Conservation (phyloP, 345 rosid species). For the Sisymbrium irio region DNA sequence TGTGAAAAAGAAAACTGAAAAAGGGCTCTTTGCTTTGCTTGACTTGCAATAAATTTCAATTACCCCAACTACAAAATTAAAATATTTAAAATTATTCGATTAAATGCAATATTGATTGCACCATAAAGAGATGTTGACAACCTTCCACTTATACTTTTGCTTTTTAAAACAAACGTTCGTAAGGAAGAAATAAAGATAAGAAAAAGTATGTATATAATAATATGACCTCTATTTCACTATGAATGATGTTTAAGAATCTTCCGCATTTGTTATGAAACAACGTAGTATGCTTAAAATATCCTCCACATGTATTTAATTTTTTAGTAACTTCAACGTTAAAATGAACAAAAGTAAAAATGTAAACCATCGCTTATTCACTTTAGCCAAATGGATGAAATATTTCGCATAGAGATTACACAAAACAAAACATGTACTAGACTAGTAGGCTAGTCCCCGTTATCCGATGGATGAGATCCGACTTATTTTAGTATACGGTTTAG, state of each 20-base stretch:
- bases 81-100: not conserved
- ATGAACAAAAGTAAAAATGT: not conserved
- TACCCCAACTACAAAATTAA: constrained; percentile 22
- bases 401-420: not conserved
- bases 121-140: constrained; percentile 37
- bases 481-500: not conserved
- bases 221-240: not conserved
- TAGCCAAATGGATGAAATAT: not conserved
- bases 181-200: not conserved
- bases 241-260: not conserved
- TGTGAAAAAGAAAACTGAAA: constrained; percentile 25
- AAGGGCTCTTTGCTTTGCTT: constrained; percentile 31
- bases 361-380: not conserved
- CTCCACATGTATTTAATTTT: too few relatives aligned
- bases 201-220: not conserved
- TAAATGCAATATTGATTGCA: constrained; percentile 31
- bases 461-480: not conserved
- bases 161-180: not conserved
- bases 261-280: not conserved
- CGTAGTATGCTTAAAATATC: not conserved
- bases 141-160: constrained; percentile 27
- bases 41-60: constrained; percentile 40
- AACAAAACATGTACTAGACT: not conserved
- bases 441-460: not conserved
- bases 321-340: not conserved